Conservation (phyloP, 108 stramenopile species). For the Fistulifera solaris region DNA sequence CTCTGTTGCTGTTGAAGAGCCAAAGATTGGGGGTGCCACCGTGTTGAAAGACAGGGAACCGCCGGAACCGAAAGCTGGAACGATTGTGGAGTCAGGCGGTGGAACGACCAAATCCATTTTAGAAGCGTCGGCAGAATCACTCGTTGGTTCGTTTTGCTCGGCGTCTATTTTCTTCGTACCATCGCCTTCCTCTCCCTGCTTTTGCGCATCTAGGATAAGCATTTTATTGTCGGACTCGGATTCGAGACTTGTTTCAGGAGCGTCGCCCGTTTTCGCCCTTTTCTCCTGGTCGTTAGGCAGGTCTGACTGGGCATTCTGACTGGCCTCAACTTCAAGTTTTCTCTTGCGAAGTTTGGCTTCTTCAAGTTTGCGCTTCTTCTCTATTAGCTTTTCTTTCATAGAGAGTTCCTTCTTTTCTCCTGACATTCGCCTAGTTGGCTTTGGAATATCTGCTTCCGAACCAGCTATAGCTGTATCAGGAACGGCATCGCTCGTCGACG, state of each 20-base stretch:
- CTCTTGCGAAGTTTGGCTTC: slow-evolving; percentile 13
- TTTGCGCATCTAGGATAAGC: not conserved
- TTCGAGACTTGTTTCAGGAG: not conserved
- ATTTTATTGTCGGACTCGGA: not conserved
- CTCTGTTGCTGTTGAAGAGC: slow-evolving; percentile 1
- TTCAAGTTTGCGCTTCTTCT: slow-evolving; percentile 41
- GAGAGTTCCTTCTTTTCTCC: slow-evolving; percentile 28
- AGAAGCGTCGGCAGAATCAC: not conserved
- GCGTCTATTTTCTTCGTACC: not conserved
- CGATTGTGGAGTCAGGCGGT: not conserved
- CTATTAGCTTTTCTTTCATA: slow-evolving; percentile 38
- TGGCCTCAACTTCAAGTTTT: slow-evolving; percentile 4
- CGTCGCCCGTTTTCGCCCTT: not conserved
- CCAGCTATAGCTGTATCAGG: not conserved
- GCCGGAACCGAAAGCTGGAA: not conserved
- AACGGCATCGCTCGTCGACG: not conserved
- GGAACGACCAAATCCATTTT: not conserved
- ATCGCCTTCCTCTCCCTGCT: no score
- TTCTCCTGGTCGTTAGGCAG: not conserved
- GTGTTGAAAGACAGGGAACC: not conserved
- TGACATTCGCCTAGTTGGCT: slow-evolving; percentile 15
- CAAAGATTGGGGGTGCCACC: slow-evolving; percentile 5
- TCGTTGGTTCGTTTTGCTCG: not conserved
- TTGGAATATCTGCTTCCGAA: not conserved
- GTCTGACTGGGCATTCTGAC: not conserved